Base-by-base conservation (phyloP, 495 filamentous ascomycete species). In the Xylaria scruposa region DNA sequence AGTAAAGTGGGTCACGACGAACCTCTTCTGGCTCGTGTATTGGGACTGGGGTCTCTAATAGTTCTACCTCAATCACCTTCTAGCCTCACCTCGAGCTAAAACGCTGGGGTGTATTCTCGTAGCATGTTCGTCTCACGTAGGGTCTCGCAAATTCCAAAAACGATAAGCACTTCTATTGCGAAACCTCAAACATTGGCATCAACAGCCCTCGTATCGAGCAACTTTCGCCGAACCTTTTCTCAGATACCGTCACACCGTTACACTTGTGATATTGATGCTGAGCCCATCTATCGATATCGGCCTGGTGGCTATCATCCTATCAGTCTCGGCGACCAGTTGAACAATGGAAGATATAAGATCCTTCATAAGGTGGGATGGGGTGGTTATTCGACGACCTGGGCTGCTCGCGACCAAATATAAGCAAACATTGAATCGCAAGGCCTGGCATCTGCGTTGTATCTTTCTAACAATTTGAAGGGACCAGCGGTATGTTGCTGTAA, bases 291-390 rank as follows among this genome's bases (percentile, higher is more conserved):
- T 47, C 73, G 73, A 61, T 78, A 79, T 68, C 24, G 12, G 19
- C 17, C 59, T 60, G 72, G 72, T 46, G 70, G 78, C 24, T 82
- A 77, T 67, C 79, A 87, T 76, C 85, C 84, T 6, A 67, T 83
- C n/a, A 76, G 81, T 73, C 73, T 86, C n/a, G 81, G 78, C 0
- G 81, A 85, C 58, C 46, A 75, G 40, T 79, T 71, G 76, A 70
- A 70, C 36, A 78, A 67, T 67, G 17, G 64, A 44, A 71, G 77
- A 54, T 87, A 86, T 68, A 71, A 58, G 12, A 81, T 85, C 68
- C 76, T 80, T 13, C 83, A 86, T 71, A 88, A 87, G 58, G 74
- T 87, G 15, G 85, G 83, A 0, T 85, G 78, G 67, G 82, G 83
- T 19, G 80, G 80, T 33, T 84, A 82, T 74, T 84, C 81, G 15